A percentile compares a stretch with the other conserved stretches of the same genome.
Conservation (phyloP, 305 asterid genomes). For the Fraxinus albicans region DNA sequence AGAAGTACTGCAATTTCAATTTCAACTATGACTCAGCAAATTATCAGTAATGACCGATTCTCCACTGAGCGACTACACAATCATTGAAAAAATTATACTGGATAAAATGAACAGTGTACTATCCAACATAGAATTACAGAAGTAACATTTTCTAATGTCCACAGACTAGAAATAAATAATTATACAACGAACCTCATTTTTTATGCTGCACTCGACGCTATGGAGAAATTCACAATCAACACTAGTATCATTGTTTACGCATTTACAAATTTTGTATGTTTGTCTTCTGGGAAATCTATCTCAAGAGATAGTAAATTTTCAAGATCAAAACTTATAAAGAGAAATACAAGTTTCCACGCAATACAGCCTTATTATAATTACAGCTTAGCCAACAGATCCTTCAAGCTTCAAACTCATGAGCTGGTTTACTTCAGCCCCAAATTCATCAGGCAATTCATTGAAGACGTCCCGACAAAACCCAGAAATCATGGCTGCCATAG, state of each 20-base stretch:
- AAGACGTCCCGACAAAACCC: constrained; percentile 86
- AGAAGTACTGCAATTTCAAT: background rate
- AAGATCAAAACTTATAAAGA: background rate
- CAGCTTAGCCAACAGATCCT: constrained; percentile 77
- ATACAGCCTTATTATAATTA: background rate
- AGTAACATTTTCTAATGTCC: background rate
- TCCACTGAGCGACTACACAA: background rate
- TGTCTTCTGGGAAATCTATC: background rate
- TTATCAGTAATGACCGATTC: background rate
- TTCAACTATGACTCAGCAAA: background rate
- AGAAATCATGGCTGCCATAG: constrained; percentile 91
- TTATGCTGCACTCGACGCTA: background rate
- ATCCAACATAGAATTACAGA: background rate
- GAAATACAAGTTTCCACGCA: background rate
- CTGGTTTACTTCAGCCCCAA: constrained; percentile 87
- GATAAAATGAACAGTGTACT: background rate
- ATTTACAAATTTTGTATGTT: background rate
- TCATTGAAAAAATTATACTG: background rate
- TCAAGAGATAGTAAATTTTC: background rate
- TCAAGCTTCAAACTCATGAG: constrained; percentile 91
- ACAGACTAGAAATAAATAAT: background rate
- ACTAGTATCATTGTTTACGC: background rate
- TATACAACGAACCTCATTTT: background rate
- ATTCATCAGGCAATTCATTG: constrained; percentile 83
- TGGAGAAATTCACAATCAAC: background rate